Conservation (phyloP, 2,329 filamentous ascomycete species). For the Xylariaceae sp. region DNA sequence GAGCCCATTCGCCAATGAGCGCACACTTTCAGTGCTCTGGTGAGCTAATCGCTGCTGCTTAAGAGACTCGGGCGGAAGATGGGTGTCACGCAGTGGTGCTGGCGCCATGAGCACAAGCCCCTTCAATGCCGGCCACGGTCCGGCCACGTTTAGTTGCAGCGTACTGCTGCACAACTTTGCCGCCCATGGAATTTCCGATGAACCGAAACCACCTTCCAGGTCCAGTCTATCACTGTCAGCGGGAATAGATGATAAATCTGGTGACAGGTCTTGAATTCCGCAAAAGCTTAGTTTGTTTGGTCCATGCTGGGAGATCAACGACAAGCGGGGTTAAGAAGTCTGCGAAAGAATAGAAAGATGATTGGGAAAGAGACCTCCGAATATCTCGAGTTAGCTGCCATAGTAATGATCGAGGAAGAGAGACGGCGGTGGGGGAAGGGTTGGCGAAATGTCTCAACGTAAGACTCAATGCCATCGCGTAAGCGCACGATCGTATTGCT, state of each 20-base stretch:
- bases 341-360: not conserved
- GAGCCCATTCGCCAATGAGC: conserved; percentile 1
- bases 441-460: no score
- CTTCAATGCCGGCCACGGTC: not conserved
- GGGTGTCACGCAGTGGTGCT: not conserved
- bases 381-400: not conserved
- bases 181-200: not conserved
- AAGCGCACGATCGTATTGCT: no score
- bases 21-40: conserved; percentile 1
- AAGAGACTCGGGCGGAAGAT: not conserved
- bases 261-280: not conserved
- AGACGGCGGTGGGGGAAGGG: not conserved
- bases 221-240: not conserved
- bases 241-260: not conserved
- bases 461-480: no score
- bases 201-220: not conserved
- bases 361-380: not conserved
- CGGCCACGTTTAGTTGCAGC: conserved; percentile 1
- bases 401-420: not conserved
- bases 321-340: not conserved
- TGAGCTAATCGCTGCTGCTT: conserved; percentile 2
- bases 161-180: conserved; percentile 4
- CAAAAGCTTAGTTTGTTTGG: not conserved
- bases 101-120: not conserved
- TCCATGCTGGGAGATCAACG: not conserved